A percentile compares a stretch with the other conserved stretches of the same genome.
phyloP scores from a whole-genome alignment of 305 asterid genomes.

The Solanum chacoense region DNA sequence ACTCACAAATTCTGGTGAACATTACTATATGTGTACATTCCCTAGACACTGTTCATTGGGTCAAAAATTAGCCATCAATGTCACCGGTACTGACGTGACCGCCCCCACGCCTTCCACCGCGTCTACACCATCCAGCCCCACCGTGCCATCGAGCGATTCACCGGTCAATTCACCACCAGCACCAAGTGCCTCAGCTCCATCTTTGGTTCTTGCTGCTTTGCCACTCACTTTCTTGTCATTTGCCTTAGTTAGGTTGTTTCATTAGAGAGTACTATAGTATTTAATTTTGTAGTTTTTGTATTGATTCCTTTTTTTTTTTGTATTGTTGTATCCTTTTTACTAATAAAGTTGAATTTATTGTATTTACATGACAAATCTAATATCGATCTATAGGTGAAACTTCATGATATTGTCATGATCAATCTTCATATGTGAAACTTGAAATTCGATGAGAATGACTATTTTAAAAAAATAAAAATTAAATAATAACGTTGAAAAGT shows the following conservation, averaged over 20 bases:
- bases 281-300: background rate
- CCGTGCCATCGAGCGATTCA: constrained; percentile 1
- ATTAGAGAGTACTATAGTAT: background rate
- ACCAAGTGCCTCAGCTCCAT: constrained; percentile 28
- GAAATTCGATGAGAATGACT: no score
- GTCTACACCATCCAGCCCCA: background rate
- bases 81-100: constrained; percentile 13
- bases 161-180: constrained; percentile 23
- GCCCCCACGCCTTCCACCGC: constrained; percentile 14
- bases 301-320: constrained; percentile 2
- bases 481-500: no score
- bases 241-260: constrained; percentile 35
- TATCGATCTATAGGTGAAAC: background rate
- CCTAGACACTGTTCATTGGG: constrained; percentile 40
- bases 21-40: constrained; percentile 48
- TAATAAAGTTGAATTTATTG: background rate
- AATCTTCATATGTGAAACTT: no score
- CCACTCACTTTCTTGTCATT: constrained; percentile 45
- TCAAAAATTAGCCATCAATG: constrained; percentile 58
- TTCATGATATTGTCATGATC: background rate
- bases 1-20: constrained; percentile 44
- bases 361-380: no score
- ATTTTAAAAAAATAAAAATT: no score
- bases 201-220: constrained; percentile 24
- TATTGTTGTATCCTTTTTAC: background rate